These are phyloP conservation scores for Ceriops zippeliana DNA, from an alignment of 345 rosid genomes.

Conservation along the genomic window DNA sequence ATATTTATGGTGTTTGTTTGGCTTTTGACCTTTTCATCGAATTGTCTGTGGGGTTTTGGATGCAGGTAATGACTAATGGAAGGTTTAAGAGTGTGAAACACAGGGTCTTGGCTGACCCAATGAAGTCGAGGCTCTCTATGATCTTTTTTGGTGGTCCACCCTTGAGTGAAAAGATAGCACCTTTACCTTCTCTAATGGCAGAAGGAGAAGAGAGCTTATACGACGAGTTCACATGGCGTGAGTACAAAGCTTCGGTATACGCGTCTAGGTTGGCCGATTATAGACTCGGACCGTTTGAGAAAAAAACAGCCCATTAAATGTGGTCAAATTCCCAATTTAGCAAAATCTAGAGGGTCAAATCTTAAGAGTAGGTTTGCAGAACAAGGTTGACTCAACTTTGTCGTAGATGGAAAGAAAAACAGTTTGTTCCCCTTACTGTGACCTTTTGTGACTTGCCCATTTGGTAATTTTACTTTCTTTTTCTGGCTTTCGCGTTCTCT, in stretches of 20 bases:
- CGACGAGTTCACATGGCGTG: slow-evolving; percentile 80
- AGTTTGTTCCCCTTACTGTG: slow-evolving; percentile 12
- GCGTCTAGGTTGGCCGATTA: slow-evolving; percentile 71
- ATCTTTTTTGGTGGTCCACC: slow-evolving; percentile 87
- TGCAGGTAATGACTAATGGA: slow-evolving; percentile 90
- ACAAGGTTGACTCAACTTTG: slow-evolving; percentile 19
- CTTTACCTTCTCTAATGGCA: slow-evolving; percentile 46
- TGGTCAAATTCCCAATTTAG: slow-evolving; percentile 19
- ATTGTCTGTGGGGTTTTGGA: not conserved
- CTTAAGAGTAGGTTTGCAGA: slow-evolving; percentile 4
- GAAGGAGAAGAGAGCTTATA: slow-evolving; percentile 64
- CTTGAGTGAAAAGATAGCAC: slow-evolving; percentile 49
- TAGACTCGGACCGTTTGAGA: slow-evolving; percentile 71
- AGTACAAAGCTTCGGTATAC: slow-evolving; percentile 72
- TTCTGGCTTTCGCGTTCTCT: too few relatives aligned
- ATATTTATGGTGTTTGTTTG: too few relatives aligned
- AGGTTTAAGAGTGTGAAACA: slow-evolving; percentile 85
- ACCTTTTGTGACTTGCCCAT: not conserved
- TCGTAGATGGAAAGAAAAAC: slow-evolving; percentile 32
- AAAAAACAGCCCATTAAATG: slow-evolving; percentile 11
- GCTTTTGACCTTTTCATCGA: not conserved
- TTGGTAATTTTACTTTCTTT: not conserved
- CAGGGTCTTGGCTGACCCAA: slow-evolving; percentile 63
- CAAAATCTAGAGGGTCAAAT: slow-evolving; percentile 16
- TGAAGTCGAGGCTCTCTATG: slow-evolving; percentile 74